Evolutionary conservation across 192 early-diverging fungal genomes (phyloP), one percentile per base, ranked within the genome.

Genomic region (Backusella westeae): DNA sequence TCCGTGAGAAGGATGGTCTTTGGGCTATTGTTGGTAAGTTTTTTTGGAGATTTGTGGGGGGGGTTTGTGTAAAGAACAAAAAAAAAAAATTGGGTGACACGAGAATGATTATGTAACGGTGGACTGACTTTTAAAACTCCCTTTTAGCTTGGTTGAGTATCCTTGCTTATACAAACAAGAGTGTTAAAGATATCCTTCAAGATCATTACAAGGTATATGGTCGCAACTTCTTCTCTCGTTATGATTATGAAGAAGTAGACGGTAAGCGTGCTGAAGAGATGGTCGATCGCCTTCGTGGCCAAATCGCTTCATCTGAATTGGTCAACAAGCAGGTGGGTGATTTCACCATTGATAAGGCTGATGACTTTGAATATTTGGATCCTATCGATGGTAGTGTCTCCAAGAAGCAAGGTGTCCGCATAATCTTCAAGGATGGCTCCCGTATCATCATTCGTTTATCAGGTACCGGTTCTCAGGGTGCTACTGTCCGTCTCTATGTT

Each of bases 1-100:
- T 99, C 70, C 95, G 98, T 69, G 98, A 99, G 81, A 99, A 99
- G 87, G 98, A 99, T 85, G 98, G 98, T 65, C 83, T 99, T 69
- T 99, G 98, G 98, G 98, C 98, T 29, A 84, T 98, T 66, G 80
- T 99, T 36, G 90, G 92, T 93, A 82, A 67, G 80, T 67, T 41
- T 49, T 49, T 6, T 49, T 49, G 46, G 46, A 49, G 46, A 49
- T 49, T 15, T 49, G 46, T 49, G 46, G 46, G 42, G 41, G 35
- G 53, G 53, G n/a, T 59, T 26, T 59, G 21, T 59, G n/a, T 56
- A 21, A 21, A 12, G 38, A 10, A 10, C 38, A 39, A 39, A n/a
- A 49, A 49, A 49, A 49, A 49, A 49, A 6, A 49, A 4, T 59
- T 26, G 56, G 56, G 56, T 59, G 4, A 8, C 56, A 46, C 9